Percentiles rank a stretch among this genome's conserved stretches.
phyloP scores from a whole-genome alignment of 2,329 filamentous ascomycete genomes.

The Mycosphaerelloides madeirae region DNA sequence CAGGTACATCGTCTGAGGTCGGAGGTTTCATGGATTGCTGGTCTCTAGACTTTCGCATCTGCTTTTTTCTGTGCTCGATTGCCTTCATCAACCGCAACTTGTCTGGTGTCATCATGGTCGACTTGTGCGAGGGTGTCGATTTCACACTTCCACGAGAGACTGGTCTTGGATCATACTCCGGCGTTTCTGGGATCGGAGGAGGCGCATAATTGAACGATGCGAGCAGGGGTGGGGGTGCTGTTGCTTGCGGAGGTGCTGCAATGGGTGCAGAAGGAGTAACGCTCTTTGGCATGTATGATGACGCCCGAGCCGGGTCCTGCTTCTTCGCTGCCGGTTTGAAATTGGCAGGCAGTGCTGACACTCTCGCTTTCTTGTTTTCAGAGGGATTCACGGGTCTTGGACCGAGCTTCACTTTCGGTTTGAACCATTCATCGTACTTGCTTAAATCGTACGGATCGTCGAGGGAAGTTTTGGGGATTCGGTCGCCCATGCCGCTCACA shows the following conservation, averaged over 20 bases:
- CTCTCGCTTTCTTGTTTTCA: slow-evolving; percentile 48
- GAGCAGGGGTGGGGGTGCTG: slow-evolving; percentile 3
- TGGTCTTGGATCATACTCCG: slow-evolving; percentile 31
- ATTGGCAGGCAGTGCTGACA: slow-evolving; percentile 27
- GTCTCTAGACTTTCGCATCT: slow-evolving; percentile 46
- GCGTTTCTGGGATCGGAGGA: slow-evolving; percentile 34
- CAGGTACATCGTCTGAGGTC: slow-evolving; percentile 17
- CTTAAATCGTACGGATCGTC: slow-evolving; percentile 44
- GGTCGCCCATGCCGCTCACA: background rate
- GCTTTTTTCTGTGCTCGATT: slow-evolving; percentile 81
- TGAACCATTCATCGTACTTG: slow-evolving; percentile 46
- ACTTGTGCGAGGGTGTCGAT: slow-evolving; percentile 41
- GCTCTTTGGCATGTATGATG: slow-evolving; percentile 18
- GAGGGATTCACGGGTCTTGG: slow-evolving; percentile 64
- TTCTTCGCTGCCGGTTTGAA: slow-evolving; percentile 25
- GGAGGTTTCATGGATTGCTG: slow-evolving; percentile 9
- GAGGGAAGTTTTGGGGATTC: slow-evolving; percentile 2
- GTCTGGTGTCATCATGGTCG: slow-evolving; percentile 66
- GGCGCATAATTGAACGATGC: slow-evolving; percentile 18
- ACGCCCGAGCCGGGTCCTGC: slow-evolving; percentile 31
- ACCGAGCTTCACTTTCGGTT: slow-evolving; percentile 82
- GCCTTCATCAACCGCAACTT: slow-evolving; percentile 93
- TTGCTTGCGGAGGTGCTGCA: slow-evolving; percentile 1
- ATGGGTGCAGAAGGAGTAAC: slow-evolving; percentile 9
- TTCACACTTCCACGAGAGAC: slow-evolving; percentile 35